Conservation (phyloP, 176 grass and related monocot species). For the Microstegium vimineum region DNA sequence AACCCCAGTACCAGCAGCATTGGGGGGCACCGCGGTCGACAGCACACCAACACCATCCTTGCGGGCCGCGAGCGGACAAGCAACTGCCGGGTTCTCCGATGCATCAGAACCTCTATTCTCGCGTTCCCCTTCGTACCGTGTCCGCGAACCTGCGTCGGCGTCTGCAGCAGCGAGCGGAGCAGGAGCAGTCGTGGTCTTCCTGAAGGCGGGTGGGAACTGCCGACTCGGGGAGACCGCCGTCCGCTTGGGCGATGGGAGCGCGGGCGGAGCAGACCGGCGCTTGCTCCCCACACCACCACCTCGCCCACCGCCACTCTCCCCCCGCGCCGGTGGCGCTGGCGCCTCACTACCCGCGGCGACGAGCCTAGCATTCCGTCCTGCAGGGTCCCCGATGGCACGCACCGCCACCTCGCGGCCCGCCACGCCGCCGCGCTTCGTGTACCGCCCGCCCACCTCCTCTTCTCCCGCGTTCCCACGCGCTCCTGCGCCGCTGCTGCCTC, state of each 20-base stretch:
- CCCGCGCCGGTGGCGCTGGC: background rate
- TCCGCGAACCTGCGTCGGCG: background rate
- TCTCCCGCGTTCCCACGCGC: background rate
- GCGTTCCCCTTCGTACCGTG: background rate
- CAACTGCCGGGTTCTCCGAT: background rate
- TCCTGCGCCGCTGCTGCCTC: background rate
- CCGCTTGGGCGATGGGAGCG: slow-evolving; percentile 9
- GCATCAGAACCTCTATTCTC: background rate
- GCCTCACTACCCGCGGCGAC: background rate
- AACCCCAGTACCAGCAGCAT: background rate
- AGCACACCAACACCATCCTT: background rate
- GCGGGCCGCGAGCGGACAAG: background rate
- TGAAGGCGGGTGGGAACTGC: slow-evolving; percentile 10
- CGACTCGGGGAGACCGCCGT: background rate
- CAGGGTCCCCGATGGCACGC: background rate
- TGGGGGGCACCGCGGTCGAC: background rate
- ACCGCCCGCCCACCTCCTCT: background rate
- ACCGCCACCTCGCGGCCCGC: background rate
- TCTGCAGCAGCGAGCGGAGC: background rate
- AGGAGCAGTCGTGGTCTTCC: too few species aligned
- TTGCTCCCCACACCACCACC: background rate
- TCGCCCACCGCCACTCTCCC: background rate
- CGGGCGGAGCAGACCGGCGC: background rate
- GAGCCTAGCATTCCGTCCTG: background rate
- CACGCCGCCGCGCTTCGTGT: background rate